Evolutionary conservation across 2,329 filamentous ascomycete genomes (phyloP).

Genomic region (Fusarium protoensiforme): DNA sequence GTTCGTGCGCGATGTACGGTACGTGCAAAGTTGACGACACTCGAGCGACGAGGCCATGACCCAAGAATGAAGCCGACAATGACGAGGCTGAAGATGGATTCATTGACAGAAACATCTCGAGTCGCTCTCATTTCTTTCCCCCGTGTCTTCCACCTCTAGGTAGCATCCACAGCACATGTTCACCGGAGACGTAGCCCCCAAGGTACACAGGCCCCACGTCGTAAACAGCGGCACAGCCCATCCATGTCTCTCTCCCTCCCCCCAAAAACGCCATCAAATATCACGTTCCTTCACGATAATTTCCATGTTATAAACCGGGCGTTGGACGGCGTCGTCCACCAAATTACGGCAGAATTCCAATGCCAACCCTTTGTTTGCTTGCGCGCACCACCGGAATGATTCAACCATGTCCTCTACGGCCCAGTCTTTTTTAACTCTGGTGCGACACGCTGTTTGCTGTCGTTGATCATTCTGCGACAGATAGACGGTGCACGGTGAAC

Average conservation of each 20-base stretch:
- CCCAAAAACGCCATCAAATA: slow-evolving; percentile 1
- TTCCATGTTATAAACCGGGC: slow-evolving; percentile 3
- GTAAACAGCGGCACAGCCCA: neutral
- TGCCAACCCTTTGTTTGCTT: neutral
- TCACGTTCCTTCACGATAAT: neutral
- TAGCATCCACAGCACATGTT: neutral
- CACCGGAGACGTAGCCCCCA: neutral
- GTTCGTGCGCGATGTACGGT: neutral
- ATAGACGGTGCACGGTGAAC: neutral
- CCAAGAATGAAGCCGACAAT: neutral
- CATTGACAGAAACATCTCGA: neutral
- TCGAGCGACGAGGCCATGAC: neutral
- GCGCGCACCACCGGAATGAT: neutral
- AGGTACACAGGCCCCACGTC: neutral
- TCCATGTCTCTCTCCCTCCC: neutral
- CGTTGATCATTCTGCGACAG: neutral
- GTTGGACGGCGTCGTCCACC: neutral
- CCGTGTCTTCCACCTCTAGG: neutral
- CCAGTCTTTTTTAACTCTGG: neutral
- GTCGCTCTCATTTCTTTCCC: neutral
- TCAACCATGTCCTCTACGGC: neutral
- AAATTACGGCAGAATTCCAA: neutral
- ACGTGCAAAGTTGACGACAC: neutral
- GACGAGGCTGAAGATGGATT: neutral
- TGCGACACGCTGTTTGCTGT: neutral